Base-by-base conservation (phyloP, 768 basidiomycete genomes). In the Pulveroboletus frians region DNA sequence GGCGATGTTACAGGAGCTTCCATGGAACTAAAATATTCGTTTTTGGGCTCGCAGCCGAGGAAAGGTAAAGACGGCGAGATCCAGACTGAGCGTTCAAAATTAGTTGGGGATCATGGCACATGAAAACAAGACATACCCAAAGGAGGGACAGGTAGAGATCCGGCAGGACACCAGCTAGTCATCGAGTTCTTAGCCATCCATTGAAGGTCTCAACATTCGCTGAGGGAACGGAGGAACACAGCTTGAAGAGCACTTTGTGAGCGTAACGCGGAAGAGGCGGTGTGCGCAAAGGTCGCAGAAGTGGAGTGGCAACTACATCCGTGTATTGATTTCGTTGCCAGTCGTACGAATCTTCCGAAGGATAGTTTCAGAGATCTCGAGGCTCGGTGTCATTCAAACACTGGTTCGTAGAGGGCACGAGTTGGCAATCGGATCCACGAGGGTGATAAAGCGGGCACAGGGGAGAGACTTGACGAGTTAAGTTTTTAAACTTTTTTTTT, bases 1-100 rank as follows among this genome's bases (percentile, higher is more conserved):
- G 37, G 15, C 13, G 39, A 36, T 10, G 34, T 30, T 17, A 37
- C 21, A 29, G 15, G 11, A 21, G 20, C 11, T 34, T 21, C 18
- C 14, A 40, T 34, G 11, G 11, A 30, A 11, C 26, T 15, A 15
- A 50, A 13, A 37, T 4, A 18, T 30, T 31, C n/a, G n/a, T 17
- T 18, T 35, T 35, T 20, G 36, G 23, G 23, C 34, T 41, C 26
- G 20, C 23, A 41, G 13, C 30, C 11, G 11, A 27, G 8, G 15
- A 43, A 66, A 26, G 21, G 68, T 21, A 38, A 32, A 30, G 15
- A 10, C 17, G 4, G 10, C 29, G 18, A 51, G 34, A n/a, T 42
- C 15, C 23, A 51, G 35, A 37, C 50, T 51, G 10, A 35, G 6
- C 20, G 18, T 29, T 48, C 8, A 21, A 11, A 9, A 5, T n/a